Conservation (phyloP, 345 rosid genomes). For the Eucalyptus coolabah region DNA sequence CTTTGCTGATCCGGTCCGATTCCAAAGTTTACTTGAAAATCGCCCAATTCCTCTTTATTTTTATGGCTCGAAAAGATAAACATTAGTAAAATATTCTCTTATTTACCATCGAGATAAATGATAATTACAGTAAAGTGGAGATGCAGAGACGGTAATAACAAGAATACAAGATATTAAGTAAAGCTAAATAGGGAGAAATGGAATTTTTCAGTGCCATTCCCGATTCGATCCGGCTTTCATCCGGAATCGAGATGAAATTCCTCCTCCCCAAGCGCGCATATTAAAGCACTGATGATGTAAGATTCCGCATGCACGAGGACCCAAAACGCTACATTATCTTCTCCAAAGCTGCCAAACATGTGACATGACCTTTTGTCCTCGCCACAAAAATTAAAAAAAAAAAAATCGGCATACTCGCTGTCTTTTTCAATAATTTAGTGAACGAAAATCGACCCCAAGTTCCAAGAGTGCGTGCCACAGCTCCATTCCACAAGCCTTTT, state of each 20-base stretch:
- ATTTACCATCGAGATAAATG: not conserved
- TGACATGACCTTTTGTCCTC: not conserved
- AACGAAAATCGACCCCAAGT: not conserved
- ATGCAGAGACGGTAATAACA: not conserved
- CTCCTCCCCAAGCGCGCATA: not conserved
- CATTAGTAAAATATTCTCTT: not conserved
- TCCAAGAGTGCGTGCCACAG: not conserved
- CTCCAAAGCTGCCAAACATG: not conserved
- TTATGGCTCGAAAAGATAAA: not conserved
- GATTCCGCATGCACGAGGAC: not conserved
- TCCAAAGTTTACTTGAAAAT: accelerated
- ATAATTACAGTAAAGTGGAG: not conserved
- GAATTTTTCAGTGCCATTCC: not conserved
- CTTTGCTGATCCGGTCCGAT: not conserved
- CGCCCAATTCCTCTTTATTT: not conserved
- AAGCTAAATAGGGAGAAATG: not conserved
- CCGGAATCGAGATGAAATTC: not conserved
- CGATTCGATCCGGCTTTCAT: not conserved
- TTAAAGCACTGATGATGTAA: not conserved
- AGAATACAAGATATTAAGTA: not conserved
- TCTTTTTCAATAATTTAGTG: not conserved
- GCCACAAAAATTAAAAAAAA: not conserved
- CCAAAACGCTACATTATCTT: not conserved
- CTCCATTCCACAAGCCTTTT: not conserved
- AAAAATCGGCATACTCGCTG: not conserved